phyloP scores from a whole-genome alignment of 352 stramenopile species.

The Globisporangium echinulatum region DNA sequence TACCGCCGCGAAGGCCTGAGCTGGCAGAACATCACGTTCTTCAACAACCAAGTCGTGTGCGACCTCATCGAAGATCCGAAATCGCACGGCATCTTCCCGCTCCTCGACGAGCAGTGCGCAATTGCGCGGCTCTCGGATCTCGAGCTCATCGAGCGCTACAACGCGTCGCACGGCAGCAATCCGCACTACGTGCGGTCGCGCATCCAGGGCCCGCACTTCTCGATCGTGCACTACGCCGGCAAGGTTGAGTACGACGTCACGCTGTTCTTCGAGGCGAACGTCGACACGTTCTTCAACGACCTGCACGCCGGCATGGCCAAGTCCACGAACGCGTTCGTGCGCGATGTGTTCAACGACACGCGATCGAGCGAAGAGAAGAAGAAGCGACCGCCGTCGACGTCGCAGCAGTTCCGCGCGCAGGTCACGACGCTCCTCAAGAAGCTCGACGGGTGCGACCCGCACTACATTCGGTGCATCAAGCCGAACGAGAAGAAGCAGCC shows the following conservation, averaged over 20 bases:
- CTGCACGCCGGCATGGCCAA: constrained; percentile 66
- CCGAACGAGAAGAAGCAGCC: constrained; percentile 85
- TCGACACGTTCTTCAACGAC: constrained; percentile 84
- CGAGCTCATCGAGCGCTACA: constrained; percentile 76
- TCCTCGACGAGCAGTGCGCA: constrained; percentile 77
- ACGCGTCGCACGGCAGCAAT: constrained; percentile 58
- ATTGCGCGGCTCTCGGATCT: constrained; percentile 65
- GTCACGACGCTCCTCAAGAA: constrained; percentile 77
- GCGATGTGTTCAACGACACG: constrained; percentile 76
- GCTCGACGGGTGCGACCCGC: constrained; percentile 82
- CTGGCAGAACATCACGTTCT: constrained; percentile 74
- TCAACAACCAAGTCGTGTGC: constrained; percentile 87
- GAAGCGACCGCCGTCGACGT: constrained; percentile 78
- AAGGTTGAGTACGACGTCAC: constrained; percentile 86
- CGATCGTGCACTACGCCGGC: constrained; percentile 79
- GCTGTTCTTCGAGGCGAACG: constrained; percentile 80
- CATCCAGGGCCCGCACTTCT: constrained; percentile 66
- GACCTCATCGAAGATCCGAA: constrained; percentile 85
- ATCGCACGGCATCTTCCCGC: constrained; percentile 72
- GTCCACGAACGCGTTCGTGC: constrained; percentile 67
- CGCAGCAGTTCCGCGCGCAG: constrained; percentile 78
- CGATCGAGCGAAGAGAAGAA: constrained; percentile 75
- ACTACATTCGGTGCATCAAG: constrained; percentile 91
- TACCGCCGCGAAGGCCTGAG: constrained; percentile 69
- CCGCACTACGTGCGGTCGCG: constrained; percentile 71